A percentile compares a stretch with the other conserved stretches of the same genome.
Conservation (phyloP, 169 alveolate species). For the Fabrea salina region DNA sequence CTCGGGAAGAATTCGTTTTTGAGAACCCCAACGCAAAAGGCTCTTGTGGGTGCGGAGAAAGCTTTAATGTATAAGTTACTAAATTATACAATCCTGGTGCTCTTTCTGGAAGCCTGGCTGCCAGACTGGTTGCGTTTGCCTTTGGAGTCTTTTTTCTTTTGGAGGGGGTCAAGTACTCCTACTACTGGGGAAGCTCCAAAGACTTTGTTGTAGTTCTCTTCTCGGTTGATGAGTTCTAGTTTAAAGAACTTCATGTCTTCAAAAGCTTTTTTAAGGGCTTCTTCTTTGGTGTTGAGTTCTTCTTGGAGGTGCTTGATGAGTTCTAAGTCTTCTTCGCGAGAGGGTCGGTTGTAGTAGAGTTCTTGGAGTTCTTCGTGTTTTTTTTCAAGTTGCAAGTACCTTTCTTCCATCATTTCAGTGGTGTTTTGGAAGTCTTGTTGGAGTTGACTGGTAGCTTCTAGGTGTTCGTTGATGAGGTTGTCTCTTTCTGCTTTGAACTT, state of each 20-base stretch:
- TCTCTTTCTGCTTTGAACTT: slow-evolving; percentile 45
- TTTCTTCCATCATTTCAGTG: slow-evolving; percentile 54
- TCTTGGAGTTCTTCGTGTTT: slow-evolving; percentile 62
- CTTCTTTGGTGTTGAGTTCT: slow-evolving; percentile 68
- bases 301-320: slow-evolving; percentile 59
- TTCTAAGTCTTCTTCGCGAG: slow-evolving; percentile 81
- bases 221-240: slow-evolving; percentile 80
- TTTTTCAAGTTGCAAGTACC: slow-evolving; percentile 52
- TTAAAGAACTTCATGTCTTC: slow-evolving; percentile 80
- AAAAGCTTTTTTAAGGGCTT: slow-evolving; percentile 61
- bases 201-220: slow-evolving; percentile 74
- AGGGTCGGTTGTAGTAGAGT: slow-evolving; percentile 73
- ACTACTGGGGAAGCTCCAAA: slow-evolving; percentile 79
- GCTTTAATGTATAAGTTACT: slow-evolving; percentile 67
- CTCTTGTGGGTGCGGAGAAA: slow-evolving; percentile 83
- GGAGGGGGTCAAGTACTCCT: slow-evolving; percentile 65
- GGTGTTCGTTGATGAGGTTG: slow-evolving; percentile 45
- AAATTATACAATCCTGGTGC: too few relatives aligned
- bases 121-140: too few relatives aligned
- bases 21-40: slow-evolving; percentile 78
- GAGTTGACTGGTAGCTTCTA: slow-evolving; percentile 40
- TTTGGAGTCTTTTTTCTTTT: background rate
- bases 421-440: slow-evolving; percentile 54
- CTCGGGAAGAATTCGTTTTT: slow-evolving; percentile 69
- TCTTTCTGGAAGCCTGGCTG: too few relatives aligned